Conservation (phyloP, 768 basidiomycete species). For the Serendipita sp. region DNA sequence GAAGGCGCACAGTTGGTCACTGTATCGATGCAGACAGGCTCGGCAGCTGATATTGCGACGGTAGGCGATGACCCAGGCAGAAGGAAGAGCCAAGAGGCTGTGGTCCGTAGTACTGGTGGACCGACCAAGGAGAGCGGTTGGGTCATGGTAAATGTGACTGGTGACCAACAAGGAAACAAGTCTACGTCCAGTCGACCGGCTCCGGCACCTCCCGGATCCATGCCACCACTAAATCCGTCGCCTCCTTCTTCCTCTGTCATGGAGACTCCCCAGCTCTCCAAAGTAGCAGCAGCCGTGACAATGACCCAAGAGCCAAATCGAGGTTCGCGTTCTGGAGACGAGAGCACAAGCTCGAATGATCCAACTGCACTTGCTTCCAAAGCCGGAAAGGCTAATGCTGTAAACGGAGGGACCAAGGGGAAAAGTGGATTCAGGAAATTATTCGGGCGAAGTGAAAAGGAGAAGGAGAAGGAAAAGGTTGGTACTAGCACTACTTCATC, state of each 20-base stretch:
- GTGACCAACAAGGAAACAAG: neutral
- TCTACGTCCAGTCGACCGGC: neutral
- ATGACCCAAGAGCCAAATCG: neutral
- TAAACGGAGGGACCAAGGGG: neutral
- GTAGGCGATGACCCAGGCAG: neutral
- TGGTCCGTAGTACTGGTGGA: neutral
- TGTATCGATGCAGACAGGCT: neutral
- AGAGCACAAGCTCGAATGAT: conserved; percentile 3
- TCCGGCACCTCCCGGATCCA: neutral
- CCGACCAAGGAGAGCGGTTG: neutral
- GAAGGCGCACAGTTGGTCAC: neutral
- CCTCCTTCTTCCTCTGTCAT: neutral
- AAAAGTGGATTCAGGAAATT: neutral
- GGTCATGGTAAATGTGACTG: conserved; percentile 4
- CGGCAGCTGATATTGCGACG: neutral
- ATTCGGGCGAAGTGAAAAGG: neutral
- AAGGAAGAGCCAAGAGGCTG: neutral
- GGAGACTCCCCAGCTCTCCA: neutral
- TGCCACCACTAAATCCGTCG: neutral
- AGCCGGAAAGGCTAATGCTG: neutral
- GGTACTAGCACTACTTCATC: neutral
- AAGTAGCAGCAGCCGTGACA: neutral
- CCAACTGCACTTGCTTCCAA: neutral
- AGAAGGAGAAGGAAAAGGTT: neutral
- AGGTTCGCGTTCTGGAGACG: neutral